phyloP scores from a whole-genome alignment of 306 rosid species.

The Cucumis hystrix region DNA sequence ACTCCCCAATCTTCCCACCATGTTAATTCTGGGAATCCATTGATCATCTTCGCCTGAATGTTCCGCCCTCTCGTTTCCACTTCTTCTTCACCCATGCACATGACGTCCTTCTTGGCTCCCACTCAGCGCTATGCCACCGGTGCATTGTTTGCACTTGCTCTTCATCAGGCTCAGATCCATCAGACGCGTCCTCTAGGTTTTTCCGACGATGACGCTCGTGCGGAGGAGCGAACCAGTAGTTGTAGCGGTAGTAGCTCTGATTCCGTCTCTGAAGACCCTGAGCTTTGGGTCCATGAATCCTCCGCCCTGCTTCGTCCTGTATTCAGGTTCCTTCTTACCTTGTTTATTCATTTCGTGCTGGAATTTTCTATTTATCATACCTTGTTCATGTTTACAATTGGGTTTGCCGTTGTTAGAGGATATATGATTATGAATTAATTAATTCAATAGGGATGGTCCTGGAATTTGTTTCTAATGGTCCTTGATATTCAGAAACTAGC shows the following conservation, averaged over 20 bases:
- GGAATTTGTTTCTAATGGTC: no score
- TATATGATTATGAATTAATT: no score
- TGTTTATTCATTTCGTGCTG: background rate
- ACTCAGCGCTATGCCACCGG: conserved; percentile 71
- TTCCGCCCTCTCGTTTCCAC: background rate
- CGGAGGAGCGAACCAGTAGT: conserved; percentile 30
- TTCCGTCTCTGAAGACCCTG: conserved; percentile 54
- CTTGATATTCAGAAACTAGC: background rate
- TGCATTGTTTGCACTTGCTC: conserved; percentile 53
- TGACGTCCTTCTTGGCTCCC: conserved; percentile 42
- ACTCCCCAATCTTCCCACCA: background rate
- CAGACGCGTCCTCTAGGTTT: conserved; percentile 35
- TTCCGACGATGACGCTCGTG: background rate
- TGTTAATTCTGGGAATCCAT: background rate
- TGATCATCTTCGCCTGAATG: background rate
- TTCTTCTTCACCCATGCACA: conserved; percentile 14
- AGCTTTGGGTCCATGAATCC: conserved; percentile 51
- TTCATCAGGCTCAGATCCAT: conserved; percentile 56
- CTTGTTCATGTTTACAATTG: background rate
- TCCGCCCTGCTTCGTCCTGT: conserved; percentile 61
- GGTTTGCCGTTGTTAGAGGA: background rate
- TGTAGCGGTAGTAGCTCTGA: conserved; percentile 34
- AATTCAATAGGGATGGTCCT: no score
- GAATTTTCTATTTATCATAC: background rate
- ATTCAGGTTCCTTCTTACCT: conserved; percentile 29